Base-by-base conservation (phyloP, 169 alveolate species). In the Perkinsus olseni region DNA sequence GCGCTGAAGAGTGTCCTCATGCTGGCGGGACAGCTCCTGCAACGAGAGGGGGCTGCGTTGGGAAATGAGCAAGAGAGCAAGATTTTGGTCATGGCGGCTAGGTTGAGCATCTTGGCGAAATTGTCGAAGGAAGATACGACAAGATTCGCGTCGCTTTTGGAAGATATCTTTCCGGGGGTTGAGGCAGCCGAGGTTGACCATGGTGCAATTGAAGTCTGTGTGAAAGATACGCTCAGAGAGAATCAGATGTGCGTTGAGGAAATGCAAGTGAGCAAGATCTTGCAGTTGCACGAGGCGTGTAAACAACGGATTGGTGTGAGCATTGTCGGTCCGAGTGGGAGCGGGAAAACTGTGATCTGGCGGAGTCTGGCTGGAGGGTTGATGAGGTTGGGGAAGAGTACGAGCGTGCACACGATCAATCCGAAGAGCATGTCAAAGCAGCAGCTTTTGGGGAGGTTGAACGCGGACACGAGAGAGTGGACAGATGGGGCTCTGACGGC, bases 271-370 rank as follows among this genome's bases (percentile, higher is more conserved):
- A 91, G 94, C 91, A 98, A 98, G 95, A 98, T 98, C 90, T 97
- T 97, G 74, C 97, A 98, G 94, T 97, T 97, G 95, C 97, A 98
- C 93, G 99, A 98, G 95, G 98, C 99, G n/a, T 96, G 98, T 24
- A 96, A 96, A 91, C 97, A 98, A 94, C 96, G 99, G 93, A 98
- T 98, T 99, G 99, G 99, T 17, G 99, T 97, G 13, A 98, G 97
- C 82, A 95, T 98, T 39, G 99, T 98, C 3, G 99, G 99, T 0
- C 99, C 99, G 0, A 97, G 99, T 0, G 99, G 99, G 17, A 97
- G 99, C 92, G 99, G 99, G 40, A 98, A 98, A 91, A 95, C 98
- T 37, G 97, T 98, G 0, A 98, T 98, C 31, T 98, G 99, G 99
- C 96, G 96, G 94, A 96, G 97, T 13, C 95, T 98, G 39, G 96